Base-by-base conservation (phyloP, 805 yeast genomes). In the Barnettozyma botsteinii region DNA sequence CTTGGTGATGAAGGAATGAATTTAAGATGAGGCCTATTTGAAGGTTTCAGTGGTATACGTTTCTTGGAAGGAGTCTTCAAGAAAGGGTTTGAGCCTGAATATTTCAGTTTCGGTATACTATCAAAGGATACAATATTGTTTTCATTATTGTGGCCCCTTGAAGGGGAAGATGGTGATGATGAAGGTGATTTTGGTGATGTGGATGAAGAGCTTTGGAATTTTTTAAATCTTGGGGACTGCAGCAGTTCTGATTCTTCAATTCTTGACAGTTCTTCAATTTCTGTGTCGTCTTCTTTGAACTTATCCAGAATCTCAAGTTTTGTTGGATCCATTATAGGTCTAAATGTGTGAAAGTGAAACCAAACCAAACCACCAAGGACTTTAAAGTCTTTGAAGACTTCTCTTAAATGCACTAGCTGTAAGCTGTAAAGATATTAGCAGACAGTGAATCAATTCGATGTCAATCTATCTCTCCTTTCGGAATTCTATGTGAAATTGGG, bases 181-280 rank as follows among this genome's bases (percentile, higher is more conserved):
- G 38, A 18, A 10, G 37, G 13, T 20, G 45, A 38, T 32, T 45
- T 52, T 14, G 51, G 35, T 0, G 57, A 53, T 14, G 55, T 41
- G 1, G 57, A 40, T 1, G 48, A 37, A 1, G 55, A 48, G 2
- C 55, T 51, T 33, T 51, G 56, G 7, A 55, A 39, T 12, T 52
- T 44, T 30, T 48, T 55, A 30, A 55, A 55, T 34, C 40, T 45
- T 2, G 60, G 60, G 2, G 60, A 55, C 12, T 42, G 50, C 17
- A 54, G 50, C 30, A 55, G 53, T 27, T 51, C 57, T 0, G 46
- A 37, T 26, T 55, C 60, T 18, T 52, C 57, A 7, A 55, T 46
- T 10, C 43, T 26, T 1, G 60, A 52, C 10, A 54, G 37, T 35
- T 55, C 57, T 12, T 29, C 47, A 3, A 46, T 38, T 9, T 51